Conservation (phyloP, 2,329 filamentous ascomycete species). For the Fusarium sp. region DNA sequence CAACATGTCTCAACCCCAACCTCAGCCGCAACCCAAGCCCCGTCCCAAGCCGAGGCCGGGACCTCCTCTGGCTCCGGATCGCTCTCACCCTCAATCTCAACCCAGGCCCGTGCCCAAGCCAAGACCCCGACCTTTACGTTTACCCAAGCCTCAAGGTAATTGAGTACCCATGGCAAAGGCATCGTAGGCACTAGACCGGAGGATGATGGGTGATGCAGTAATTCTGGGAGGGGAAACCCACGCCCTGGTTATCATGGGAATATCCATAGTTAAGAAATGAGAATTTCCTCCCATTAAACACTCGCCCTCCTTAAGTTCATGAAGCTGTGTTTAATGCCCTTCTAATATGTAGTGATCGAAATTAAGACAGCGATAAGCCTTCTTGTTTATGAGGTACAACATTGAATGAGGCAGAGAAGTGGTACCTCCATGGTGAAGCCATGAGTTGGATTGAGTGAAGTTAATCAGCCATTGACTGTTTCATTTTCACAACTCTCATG, state of each 20-base stretch:
- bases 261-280: not conserved
- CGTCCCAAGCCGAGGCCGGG: accelerated
- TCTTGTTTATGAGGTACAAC: too few relatives aligned
- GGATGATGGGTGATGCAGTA: accelerated
- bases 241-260: accelerated
- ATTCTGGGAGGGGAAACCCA: accelerated
- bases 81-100: not conserved
- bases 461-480: too few relatives aligned
- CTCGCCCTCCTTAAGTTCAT: accelerated
- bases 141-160: not conserved
- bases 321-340: too few relatives aligned
- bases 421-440: too few relatives aligned
- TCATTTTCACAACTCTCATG: too few relatives aligned
- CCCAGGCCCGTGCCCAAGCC: too few relatives aligned
- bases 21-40: not conserved
- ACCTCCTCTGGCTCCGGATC: not conserved
- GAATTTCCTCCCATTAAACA: accelerated
- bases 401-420: too few relatives aligned
- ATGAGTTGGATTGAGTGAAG: too few relatives aligned
- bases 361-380: too few relatives aligned
- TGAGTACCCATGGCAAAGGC: accelerated
- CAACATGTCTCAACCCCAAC: not conserved
- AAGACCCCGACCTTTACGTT: too few relatives aligned
- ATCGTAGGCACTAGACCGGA: accelerated
- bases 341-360: too few relatives aligned